A percentile compares a stretch with the other conserved stretches of the same genome.
Evolutionary conservation across 2,329 filamentous ascomycete genomes (phyloP).

Genomic region (Verticillium longisporum): DNA sequence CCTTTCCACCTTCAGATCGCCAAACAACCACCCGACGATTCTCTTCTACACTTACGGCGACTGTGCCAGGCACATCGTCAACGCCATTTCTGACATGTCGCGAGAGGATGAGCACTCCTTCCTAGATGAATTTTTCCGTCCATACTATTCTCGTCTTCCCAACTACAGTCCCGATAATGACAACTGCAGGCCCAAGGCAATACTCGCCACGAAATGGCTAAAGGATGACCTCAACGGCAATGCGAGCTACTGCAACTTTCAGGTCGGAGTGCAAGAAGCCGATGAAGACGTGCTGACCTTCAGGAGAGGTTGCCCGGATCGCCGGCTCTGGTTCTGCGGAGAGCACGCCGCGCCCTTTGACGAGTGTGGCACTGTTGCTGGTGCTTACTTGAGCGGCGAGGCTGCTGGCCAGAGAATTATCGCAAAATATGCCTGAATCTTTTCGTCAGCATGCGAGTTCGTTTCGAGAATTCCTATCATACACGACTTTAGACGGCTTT

Average conservation of each 20-base stretch:
- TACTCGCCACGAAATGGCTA: conserved; percentile 60
- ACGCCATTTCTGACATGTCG: conserved; percentile 1
- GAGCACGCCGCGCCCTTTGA: conserved; percentile 39
- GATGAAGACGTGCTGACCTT: conserved; percentile 53
- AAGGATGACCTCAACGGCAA: conserved; percentile 59
- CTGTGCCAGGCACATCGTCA: conserved; percentile 26
- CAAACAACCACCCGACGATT: conserved; percentile 54
- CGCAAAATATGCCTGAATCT: neutral
- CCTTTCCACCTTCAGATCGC: conserved; percentile 33
- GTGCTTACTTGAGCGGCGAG: conserved; percentile 1
- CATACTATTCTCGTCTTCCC: conserved; percentile 59
- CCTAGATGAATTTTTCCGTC: conserved; percentile 43
- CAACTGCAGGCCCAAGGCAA: conserved; percentile 43
- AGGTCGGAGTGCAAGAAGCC: conserved; percentile 38
- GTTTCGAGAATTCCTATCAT: too few relatives aligned
- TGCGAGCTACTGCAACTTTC: conserved; percentile 65
- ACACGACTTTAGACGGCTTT: too few relatives aligned
- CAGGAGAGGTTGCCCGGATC: conserved; percentile 37
- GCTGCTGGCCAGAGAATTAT: neutral
- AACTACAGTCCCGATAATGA: conserved; percentile 38
- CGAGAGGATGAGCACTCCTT: conserved; percentile 15
- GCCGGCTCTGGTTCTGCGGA: conserved; percentile 62
- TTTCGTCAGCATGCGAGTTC: too few relatives aligned
- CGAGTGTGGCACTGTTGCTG: neutral
- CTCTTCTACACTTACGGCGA: conserved; percentile 56